A percentile compares a stretch with the other conserved stretches of the same genome.
Evolutionary conservation across 78 protist genomes (phyloP).

Genomic region (Blattamonas nauphoetae): DNA sequence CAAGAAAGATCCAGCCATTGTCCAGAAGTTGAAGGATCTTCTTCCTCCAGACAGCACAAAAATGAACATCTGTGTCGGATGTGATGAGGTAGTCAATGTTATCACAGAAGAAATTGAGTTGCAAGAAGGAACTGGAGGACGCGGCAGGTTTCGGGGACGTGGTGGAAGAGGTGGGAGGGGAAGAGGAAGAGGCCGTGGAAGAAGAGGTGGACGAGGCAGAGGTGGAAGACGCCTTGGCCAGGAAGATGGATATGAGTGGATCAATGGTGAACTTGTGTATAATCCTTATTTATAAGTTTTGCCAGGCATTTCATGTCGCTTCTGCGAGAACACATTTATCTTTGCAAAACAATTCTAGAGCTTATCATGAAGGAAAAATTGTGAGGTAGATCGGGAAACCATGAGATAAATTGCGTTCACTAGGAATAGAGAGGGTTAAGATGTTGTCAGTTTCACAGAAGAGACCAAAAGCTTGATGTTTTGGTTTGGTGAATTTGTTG

Average conservation of each 20-base stretch:
- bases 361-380: no score
- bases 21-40: no score
- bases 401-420: no score
- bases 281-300: not conserved
- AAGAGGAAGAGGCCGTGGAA: not conserved
- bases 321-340: no score
- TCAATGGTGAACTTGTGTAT: not conserved
- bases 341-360: no score
- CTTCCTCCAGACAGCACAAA: not conserved
- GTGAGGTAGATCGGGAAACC: no score
- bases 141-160: not conserved
- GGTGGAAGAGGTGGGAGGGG: not conserved
- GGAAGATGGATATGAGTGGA: not conserved
- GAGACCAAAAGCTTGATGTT: no score
- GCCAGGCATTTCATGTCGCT: no score
- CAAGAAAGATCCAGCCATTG: not conserved
- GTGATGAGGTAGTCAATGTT: not conserved
- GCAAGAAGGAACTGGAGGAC: not conserved
- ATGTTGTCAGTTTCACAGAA: no score
- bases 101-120: not conserved
- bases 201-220: not conserved
- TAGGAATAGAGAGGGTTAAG: no score
- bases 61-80: not conserved
- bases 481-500: no score
- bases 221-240: not conserved